Base-by-base conservation (phyloP, 2,329 filamentous ascomycete species). In the Colletotrichum horii region DNA sequence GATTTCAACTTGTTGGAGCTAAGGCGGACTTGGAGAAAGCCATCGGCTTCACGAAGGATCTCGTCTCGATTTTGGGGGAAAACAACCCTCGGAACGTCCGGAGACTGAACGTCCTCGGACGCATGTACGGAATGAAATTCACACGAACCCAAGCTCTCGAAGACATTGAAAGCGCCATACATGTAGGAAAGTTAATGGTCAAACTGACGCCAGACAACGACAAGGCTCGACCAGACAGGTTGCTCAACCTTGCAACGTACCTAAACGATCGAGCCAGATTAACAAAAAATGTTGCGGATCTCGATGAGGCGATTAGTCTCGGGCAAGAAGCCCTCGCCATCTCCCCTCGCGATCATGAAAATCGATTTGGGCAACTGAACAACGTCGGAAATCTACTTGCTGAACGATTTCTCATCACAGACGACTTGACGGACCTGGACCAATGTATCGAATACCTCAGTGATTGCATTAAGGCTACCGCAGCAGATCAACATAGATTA, bases 311-410 rank as follows among this genome's bases (percentile, higher is more conserved):
- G 4, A 48, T 48, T 12, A 48, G 6, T 4, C 43, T 48, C 22
- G 43, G 43, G 3, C n/a, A 22, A 0, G n/a, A 48, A 22, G 43
- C 43, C 2, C 43, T 48, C 4, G 1, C 4, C 6, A 22, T 3
- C 0, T n/a, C 19, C 6, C 1, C 43, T 22, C 3, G 0, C 0
- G 6, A 48, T 22, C 43, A 48, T 4, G 36, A 43, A 16, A 43
- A 43, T 43, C 38, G 38, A 48, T n/a, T 5, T 0, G 38, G 5
- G 19, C 3, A n/a, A 3, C 3, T 48, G 43, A 48, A 22, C 2
- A 48, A 48, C 4, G n/a, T 48, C n/a, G 43, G 43, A n/a, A 22
- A 22, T 48, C 43, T 48, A 22, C 43, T 48, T 48, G 43, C 3
- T 1, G 43, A 48, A 22, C 43, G 43, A 0, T 48, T 48, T 1